Conservation (phyloP, 495 filamentous ascomycete genomes). For the Penicillium macrosclerotiorum region DNA sequence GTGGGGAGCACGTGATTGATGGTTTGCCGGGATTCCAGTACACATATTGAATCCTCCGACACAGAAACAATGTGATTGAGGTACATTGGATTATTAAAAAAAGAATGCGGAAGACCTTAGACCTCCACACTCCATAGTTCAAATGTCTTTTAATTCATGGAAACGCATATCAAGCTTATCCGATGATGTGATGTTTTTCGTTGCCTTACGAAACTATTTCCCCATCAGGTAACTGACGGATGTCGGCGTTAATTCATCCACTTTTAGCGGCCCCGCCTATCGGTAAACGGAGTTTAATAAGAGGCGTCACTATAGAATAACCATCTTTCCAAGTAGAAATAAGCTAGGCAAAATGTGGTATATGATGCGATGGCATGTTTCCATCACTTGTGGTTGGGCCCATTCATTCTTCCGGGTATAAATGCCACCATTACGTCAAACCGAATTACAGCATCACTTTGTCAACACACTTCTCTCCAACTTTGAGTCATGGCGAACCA, state of each 20-base stretch:
- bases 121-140: too few species aligned
- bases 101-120: too few species aligned
- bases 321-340: background rate
- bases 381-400: too few species aligned
- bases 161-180: too few species aligned
- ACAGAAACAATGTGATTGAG: background rate
- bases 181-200: too few species aligned
- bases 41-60: slow-evolving; percentile 3
- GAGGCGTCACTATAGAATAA: background rate
- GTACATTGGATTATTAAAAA: too few species aligned
- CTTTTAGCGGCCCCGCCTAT: background rate
- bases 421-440: too few species aligned
- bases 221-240: background rate
- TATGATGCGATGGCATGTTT: background rate
- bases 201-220: background rate
- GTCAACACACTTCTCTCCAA: too few species aligned
- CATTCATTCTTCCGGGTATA: too few species aligned
- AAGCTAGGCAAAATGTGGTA: slow-evolving; percentile 6
- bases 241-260: background rate
- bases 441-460: background rate
- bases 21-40: slow-evolving; percentile 8
- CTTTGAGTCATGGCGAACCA: background rate
- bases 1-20: slow-evolving; percentile 6
- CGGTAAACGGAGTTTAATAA: background rate
- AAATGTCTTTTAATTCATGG: too few species aligned